phyloP scores from a whole-genome alignment of 2,329 filamentous ascomycete species.

The Hortaea werneckii region DNA sequence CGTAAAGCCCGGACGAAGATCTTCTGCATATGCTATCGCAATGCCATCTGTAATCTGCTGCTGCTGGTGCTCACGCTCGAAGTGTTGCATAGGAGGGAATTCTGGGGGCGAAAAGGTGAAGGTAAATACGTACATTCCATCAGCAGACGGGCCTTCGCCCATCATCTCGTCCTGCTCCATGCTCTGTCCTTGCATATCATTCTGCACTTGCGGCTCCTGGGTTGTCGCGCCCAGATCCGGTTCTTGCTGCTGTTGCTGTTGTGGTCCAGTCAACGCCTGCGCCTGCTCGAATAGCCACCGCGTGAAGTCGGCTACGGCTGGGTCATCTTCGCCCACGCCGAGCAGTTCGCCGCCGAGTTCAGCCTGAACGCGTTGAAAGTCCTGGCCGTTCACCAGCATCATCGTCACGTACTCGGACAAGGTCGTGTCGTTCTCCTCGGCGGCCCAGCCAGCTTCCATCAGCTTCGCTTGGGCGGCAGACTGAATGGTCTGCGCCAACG shows the following conservation, averaged over 20 bases:
- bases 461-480: constrained; percentile 80
- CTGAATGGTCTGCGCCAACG: constrained; percentile 74
- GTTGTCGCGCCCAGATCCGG: constrained; percentile 1
- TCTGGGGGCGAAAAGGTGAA: not conserved
- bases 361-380: constrained; percentile 74
- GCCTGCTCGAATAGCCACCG: constrained; percentile 72
- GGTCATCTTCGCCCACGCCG: constrained; percentile 70
- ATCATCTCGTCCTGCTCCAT: constrained; percentile 64
- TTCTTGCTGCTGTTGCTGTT: constrained; percentile 6
- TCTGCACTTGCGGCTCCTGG: constrained; percentile 1
- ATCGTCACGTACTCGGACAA: constrained; percentile 94
- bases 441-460: constrained; percentile 83
- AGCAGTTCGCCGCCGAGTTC: constrained; percentile 86
- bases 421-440: constrained; percentile 68
- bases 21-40: not conserved
- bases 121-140: constrained; percentile 32
- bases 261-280: constrained; percentile 4
- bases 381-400: constrained; percentile 94
- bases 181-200: not conserved
- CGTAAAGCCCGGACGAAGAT: not conserved
- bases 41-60: not conserved
- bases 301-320: constrained; percentile 72
- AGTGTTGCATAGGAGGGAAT: not conserved
- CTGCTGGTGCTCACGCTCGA: too few species aligned
- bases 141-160: constrained; percentile 39